Evolutionary conservation across 352 stramenopile genomes (phyloP).

Genomic region (Phytophthora quininea): DNA sequence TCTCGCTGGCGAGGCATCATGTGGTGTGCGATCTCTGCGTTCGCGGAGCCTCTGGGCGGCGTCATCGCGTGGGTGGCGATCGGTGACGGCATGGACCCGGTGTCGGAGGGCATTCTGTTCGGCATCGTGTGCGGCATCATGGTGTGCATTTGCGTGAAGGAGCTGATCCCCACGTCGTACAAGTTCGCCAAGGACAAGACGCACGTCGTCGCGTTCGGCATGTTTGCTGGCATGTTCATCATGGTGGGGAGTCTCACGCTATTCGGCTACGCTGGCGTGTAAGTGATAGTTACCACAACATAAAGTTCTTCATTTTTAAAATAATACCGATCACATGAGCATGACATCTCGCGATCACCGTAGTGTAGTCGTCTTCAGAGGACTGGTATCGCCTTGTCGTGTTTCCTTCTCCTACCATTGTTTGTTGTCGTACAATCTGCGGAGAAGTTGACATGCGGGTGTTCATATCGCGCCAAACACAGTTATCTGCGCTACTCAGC

Average conservation of each 20-base stretch:
- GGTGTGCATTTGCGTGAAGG: conserved; percentile 5
- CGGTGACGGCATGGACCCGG: conserved; percentile 1
- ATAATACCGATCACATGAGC: too few species aligned
- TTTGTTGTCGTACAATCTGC: too few species aligned
- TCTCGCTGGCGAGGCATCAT: conserved; percentile 2
- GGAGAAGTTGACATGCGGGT: too few species aligned
- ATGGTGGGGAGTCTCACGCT: conserved; percentile 87
- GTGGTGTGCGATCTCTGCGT: conserved; percentile 3
- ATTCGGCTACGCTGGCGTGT: conserved; percentile 67
- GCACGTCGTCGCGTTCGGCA: conserved; percentile 67
- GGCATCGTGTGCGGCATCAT: conserved; percentile 2
- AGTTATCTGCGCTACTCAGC: too few species aligned
- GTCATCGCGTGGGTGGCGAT: conserved; percentile 1
- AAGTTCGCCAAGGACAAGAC: conserved; percentile 79
- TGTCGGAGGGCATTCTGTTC: conserved; percentile 4
- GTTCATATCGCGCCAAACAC: too few species aligned
- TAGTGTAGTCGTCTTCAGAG: too few species aligned
- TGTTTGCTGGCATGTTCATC: conserved; percentile 78
- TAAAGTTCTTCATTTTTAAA: too few species aligned
- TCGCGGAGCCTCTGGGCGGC: neutral
- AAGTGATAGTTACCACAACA: neutral
- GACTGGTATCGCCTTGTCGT: too few species aligned
- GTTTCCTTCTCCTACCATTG: too few species aligned
- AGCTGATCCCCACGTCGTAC: conserved; percentile 40
- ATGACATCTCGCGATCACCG: too few species aligned